phyloP scores from a whole-genome alignment of 257 asterid species.

The Rhazya stricta region DNA sequence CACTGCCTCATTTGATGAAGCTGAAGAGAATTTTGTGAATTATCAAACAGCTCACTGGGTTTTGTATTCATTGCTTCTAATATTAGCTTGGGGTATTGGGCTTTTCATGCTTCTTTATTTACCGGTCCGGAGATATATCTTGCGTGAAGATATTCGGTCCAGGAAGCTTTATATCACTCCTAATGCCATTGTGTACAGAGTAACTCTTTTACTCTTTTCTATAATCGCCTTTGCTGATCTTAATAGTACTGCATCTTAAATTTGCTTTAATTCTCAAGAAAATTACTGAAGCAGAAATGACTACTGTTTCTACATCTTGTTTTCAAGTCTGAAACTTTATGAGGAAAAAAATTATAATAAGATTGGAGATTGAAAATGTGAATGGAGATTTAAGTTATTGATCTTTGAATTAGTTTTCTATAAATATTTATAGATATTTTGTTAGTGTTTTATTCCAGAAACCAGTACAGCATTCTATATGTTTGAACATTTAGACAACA shows the following conservation, averaged over 20 bases:
- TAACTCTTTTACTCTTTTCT: conserved; percentile 13
- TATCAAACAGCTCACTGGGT: conserved; percentile 62
- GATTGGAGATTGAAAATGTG: not conserved
- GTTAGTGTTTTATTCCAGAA: not conserved
- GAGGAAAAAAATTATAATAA: not conserved
- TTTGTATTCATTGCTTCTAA: conserved; percentile 46
- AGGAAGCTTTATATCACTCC: conserved; percentile 58
- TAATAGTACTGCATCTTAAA: not conserved
- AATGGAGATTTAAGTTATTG: not conserved
- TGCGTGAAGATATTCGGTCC: conserved; percentile 57
- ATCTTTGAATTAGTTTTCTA: not conserved
- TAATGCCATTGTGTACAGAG: conserved; percentile 62
- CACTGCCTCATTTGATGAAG: conserved; percentile 59
- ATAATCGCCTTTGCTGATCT: not conserved
- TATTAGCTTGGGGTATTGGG: conserved; percentile 82
- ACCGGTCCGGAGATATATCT: conserved; percentile 56
- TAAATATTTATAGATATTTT: not conserved
- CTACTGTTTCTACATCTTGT: not conserved
- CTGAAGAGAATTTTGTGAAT: conserved; percentile 54
- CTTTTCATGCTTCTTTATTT: conserved; percentile 59
- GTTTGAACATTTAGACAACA: not conserved
- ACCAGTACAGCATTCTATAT: not conserved
- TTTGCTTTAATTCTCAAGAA: not conserved
- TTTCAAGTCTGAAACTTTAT: not conserved
- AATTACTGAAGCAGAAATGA: not conserved